Conservation (phyloP, 345 rosid species). For the Arabis alpina region DNA sequence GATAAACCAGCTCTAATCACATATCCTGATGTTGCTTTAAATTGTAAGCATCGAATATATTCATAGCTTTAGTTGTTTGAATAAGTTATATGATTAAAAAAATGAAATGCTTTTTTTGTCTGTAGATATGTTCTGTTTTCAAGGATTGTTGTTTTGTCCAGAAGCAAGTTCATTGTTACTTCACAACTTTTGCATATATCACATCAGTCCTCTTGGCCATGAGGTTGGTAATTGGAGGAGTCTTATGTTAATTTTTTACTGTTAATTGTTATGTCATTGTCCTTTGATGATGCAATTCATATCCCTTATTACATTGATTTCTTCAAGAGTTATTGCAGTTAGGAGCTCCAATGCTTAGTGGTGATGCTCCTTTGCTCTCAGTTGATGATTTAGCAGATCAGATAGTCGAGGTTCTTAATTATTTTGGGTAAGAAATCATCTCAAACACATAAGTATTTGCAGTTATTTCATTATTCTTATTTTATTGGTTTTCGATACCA, state of each 20-base stretch:
- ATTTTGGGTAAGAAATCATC: conserved; percentile 71
- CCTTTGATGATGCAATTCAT: conserved; percentile 37
- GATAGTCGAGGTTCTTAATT: conserved; percentile 85
- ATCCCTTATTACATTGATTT: conserved; percentile 55
- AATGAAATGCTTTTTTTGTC: conserved; percentile 12
- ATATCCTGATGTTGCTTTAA: conserved; percentile 90
- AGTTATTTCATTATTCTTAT: not conserved
- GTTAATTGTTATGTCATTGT: not conserved
- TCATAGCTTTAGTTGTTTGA: not conserved
- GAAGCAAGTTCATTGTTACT: conserved; percentile 91
- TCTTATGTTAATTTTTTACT: conserved; percentile 2
- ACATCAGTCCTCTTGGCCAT: conserved; percentile 95
- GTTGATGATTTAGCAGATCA: conserved; percentile 97
- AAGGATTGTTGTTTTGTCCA: conserved; percentile 86
- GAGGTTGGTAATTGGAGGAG: conserved; percentile 71
- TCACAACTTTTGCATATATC: conserved; percentile 96
- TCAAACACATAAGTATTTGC: not conserved
- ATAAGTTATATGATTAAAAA: not conserved
- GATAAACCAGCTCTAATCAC: conserved; percentile 97
- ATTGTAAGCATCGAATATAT: conserved; percentile 55
- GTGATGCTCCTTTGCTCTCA: conserved; percentile 67
- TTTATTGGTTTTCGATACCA: not conserved
- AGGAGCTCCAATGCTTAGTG: conserved; percentile 71
- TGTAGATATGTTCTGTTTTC: conserved; percentile 88
- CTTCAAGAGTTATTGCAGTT: conserved; percentile 90